Percentiles rank a stretch among this genome's conserved stretches.
Evolutionary conservation across 2,329 filamentous ascomycete genomes (phyloP).

Genomic region (Aspergillus luchuensis): DNA sequence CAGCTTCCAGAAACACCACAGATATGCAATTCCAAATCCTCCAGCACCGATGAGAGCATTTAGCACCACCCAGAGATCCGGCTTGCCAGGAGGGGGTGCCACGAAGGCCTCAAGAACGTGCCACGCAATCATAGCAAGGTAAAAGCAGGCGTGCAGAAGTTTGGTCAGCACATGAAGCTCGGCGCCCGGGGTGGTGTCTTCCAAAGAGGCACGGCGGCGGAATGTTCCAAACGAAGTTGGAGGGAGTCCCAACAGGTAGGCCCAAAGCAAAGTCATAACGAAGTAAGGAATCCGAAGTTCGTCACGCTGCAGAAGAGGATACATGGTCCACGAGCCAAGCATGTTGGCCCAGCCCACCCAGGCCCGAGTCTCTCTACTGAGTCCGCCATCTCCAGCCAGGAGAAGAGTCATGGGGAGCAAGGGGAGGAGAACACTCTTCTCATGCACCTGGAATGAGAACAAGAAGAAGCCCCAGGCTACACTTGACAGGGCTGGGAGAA

Average conservation of each 20-base stretch:
- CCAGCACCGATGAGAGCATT: conserved; percentile 85
- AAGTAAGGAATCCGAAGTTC: conserved; percentile 81
- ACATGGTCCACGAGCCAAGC: conserved; percentile 89
- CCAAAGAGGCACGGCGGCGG: conserved; percentile 48
- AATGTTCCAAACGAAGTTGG: conserved; percentile 73
- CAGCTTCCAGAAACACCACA: conserved; percentile 81
- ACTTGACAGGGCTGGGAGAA: conserved; percentile 78
- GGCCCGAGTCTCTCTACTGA: conserved; percentile 73
- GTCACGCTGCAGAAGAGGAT: conserved; percentile 82
- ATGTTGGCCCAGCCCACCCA: conserved; percentile 98
- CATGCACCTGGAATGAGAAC: conserved; percentile 96
- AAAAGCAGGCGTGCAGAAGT: conserved; percentile 74
- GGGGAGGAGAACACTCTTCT: conserved; percentile 93
- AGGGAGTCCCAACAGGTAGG: conserved; percentile 84
- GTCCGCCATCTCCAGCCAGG: conserved; percentile 73
- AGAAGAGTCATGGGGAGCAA: conserved; percentile 91
- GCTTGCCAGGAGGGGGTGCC: conserved; percentile 71
- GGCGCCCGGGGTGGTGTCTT: conserved; percentile 41
- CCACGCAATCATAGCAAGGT: conserved; percentile 76
- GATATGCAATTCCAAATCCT: conserved; percentile 83
- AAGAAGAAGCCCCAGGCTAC: conserved; percentile 97
- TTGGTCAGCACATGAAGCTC: conserved; percentile 62
- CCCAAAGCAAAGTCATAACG: conserved; percentile 84
- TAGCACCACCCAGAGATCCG: conserved; percentile 90
- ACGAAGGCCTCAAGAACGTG: conserved; percentile 74